Percentiles rank a stretch among this genome's conserved stretches.
Conservation (phyloP, 805 yeast genomes). For the Candida michaelii region DNA sequence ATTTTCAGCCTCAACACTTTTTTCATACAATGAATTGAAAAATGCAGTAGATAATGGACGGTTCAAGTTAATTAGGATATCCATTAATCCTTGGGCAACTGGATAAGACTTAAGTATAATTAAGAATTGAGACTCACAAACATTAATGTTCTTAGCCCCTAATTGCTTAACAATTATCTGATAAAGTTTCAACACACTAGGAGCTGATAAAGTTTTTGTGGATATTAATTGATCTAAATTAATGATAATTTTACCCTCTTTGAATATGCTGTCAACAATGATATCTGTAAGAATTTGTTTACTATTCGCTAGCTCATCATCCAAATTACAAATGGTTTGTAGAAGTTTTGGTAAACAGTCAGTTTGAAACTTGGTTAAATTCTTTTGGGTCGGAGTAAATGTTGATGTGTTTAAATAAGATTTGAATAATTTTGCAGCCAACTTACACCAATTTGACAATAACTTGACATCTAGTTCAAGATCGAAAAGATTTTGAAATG, state of each 20-base stretch:
- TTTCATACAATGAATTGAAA: constrained; percentile 39
- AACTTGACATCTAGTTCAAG: constrained; percentile 7
- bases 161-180: constrained; percentile 26
- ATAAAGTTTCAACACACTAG: constrained; percentile 22
- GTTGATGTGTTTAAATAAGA: constrained; percentile 21
- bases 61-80: constrained; percentile 48
- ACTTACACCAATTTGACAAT: constrained; percentile 23
- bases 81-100: constrained; percentile 44
- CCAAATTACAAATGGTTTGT: constrained; percentile 12
- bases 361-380: constrained; percentile 24
- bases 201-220: constrained; percentile 11
- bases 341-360: constrained; percentile 20
- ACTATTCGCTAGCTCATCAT: constrained; percentile 4
- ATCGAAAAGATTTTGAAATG: constrained; percentile 17
- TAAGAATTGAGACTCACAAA: constrained; percentile 51
- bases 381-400: constrained; percentile 30
- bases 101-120: constrained; percentile 40
- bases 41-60: constrained; percentile 56
- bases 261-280: constrained; percentile 15
- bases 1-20: constrained; percentile 27
- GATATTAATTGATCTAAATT: constrained; percentile 22
- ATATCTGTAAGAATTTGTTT: constrained; percentile 5
- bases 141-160: constrained; percentile 32
- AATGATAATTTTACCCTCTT: constrained; percentile 19
- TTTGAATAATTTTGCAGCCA: constrained; percentile 23